Base-by-base conservation (phyloP, 2,329 filamentous ascomycete species). In the Fusarium sp. region DNA sequence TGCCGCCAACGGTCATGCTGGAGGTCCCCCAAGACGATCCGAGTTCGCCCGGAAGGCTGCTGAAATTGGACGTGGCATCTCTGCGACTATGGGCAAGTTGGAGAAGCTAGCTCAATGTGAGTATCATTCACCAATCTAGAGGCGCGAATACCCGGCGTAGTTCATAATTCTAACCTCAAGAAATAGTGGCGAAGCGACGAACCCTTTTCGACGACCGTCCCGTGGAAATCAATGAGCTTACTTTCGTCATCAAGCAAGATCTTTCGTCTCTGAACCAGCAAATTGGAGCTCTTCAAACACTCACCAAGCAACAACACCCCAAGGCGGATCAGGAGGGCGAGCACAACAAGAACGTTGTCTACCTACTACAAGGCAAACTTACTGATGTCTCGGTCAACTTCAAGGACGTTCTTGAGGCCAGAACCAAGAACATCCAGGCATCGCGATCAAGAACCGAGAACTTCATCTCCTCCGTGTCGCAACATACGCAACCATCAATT, bases 211-310 rank as follows among this genome's bases (percentile, higher is more conserved):
- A 99, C 82, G 96, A 99, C 84, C 90, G 94, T 80, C 94, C 96
- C 0, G 93, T 98, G 61, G 96, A 99, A 83, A 98, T 98, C 81
- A 96, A 96, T 81, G 94, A 98, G 82, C 90, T 98, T 81, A 98
- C 95, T 12, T 98, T 95, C 79, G 93, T 98, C 79, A 98, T 98
- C 86, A 98, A 98, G 84, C 95, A 98, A 86, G 95, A 98, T 79
- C 89, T 98, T 57, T 94, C 94, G 3, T 90, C 86, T 14, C 81
- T 90, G 27, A 98, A 98, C 82, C 91, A 94, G 74, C 93, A 97
- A 79, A 98, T 98, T 76, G 92, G 93, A 49, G 86, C 87, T 14
- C 86, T 99, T n/a, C 93, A 97, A 79, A 84, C 88, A 11, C 87
- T 98, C 49, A 92, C 94, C 18, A 89, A 91, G 59, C 89, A 93